phyloP scores from a whole-genome alignment of 768 basidiomycete species.

The Leccinellum luteum region DNA sequence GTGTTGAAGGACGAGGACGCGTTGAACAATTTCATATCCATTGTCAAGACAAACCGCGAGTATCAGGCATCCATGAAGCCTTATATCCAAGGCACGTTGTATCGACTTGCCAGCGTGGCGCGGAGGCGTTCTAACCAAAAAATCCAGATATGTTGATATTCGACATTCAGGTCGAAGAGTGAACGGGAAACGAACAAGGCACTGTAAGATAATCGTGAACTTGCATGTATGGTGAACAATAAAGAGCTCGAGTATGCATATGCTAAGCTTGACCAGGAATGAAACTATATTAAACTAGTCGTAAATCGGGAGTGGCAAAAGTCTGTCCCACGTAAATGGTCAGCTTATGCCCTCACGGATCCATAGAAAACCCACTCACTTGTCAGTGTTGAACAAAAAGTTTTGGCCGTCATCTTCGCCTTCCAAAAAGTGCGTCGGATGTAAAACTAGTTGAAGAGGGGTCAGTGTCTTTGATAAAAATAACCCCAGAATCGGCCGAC shows the following conservation, averaged over 20 bases:
- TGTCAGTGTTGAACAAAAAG: constrained; percentile 89
- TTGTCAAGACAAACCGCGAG: constrained; percentile 10
- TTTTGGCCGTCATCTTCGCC: constrained; percentile 92
- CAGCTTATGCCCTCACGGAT: constrained; percentile 1
- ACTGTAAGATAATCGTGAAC: not conserved
- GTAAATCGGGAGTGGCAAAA: constrained; percentile 76
- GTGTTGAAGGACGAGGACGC: no score
- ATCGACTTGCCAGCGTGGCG: no score
- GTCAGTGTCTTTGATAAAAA: not conserved
- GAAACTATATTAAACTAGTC: constrained; percentile 33
- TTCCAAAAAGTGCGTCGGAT: constrained; percentile 85
- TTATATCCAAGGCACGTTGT: constrained; percentile 19
- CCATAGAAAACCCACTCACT: constrained; percentile 38
- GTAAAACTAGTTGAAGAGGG: constrained; percentile 56
- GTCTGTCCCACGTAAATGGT: constrained; percentile 27
- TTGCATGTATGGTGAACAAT: constrained; percentile 7
- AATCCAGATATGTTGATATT: constrained; percentile 20
- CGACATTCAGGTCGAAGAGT: constrained; percentile 20
- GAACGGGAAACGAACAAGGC: not conserved
- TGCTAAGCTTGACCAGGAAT: not conserved
- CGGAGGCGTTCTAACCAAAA: not conserved
- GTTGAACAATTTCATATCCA: no score
- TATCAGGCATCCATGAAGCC: not conserved
- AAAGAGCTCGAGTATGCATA: not conserved
- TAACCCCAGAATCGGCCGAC: constrained; percentile 15